Percentiles rank a stretch among this genome's conserved stretches.
These are phyloP conservation scores for Aphanomyces euteiches DNA, from an alignment of 352 stramenopile species.

Conservation along the genomic window DNA sequence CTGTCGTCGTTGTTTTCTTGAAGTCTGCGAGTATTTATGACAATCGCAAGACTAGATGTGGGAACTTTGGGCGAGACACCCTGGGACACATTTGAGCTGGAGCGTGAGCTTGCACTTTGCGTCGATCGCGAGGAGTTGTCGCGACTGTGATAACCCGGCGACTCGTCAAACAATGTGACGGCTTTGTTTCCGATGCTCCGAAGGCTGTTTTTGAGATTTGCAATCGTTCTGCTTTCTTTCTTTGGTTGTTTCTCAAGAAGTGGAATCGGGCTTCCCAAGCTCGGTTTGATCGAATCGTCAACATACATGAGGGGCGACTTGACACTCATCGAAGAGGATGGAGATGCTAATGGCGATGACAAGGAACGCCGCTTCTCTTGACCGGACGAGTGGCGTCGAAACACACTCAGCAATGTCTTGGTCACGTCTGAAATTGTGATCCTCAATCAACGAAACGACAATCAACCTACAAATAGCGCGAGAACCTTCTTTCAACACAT, in stretches of 20 bases:
- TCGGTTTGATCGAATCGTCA: constrained; percentile 1
- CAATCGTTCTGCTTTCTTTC: constrained; percentile 11
- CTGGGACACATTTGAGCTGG: background rate
- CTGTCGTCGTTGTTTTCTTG: no score
- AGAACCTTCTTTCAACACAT: background rate
- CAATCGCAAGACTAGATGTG: no score
- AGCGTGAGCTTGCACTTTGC: background rate
- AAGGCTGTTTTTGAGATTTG: background rate
- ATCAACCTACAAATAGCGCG: constrained; percentile 16
- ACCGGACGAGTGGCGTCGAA: constrained; percentile 11
- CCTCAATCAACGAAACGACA: constrained; percentile 7
- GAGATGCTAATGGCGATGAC: background rate
- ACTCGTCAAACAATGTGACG: constrained; percentile 1
- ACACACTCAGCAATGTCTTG: constrained; percentile 12
- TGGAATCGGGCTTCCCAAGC: background rate
- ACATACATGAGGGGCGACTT: background rate
- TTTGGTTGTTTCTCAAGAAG: background rate
- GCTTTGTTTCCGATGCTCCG: constrained; percentile 9
- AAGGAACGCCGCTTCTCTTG: background rate
- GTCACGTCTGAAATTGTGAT: constrained; percentile 12
- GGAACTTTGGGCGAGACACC: background rate
- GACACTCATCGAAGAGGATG: background rate
- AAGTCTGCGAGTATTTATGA: no score
- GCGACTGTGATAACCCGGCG: background rate
- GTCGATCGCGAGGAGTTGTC: background rate